phyloP scores from a whole-genome alignment of 75 land plant genomes.

The Pinus albicaulis region DNA sequence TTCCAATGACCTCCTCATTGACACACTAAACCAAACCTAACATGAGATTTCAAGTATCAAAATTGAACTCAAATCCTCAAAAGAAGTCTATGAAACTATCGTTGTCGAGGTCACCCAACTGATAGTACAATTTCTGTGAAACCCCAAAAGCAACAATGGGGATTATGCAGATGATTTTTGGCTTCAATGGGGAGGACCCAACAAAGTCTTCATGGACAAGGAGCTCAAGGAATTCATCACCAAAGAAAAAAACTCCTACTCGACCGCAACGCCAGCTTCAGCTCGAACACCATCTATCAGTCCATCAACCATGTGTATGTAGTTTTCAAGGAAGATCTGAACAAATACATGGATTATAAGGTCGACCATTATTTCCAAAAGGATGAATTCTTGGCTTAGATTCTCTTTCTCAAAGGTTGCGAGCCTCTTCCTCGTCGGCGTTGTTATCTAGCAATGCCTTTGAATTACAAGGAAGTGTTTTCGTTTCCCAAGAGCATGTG shows the following conservation, averaged over 20 bases:
- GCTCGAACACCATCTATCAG: slow-evolving; percentile 67
- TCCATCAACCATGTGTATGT: slow-evolving; percentile 75
- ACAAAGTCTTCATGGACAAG: slow-evolving; percentile 32
- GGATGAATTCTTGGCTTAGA: slow-evolving; percentile 60
- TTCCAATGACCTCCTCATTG: not conserved
- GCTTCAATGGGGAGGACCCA: slow-evolving; percentile 13
- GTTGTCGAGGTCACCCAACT: not conserved
- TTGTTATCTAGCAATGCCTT: slow-evolving; percentile 48
- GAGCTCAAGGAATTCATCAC: slow-evolving; percentile 69
- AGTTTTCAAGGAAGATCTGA: slow-evolving; percentile 42
- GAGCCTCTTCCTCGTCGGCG: slow-evolving; percentile 86
- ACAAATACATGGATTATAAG: slow-evolving; percentile 78
- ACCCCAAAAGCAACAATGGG: not conserved
- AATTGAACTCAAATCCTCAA: not conserved
- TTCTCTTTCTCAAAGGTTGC: slow-evolving; percentile 69
- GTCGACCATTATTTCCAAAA: slow-evolving; percentile 51
- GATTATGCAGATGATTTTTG: too few relatives aligned
- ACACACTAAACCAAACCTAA: not conserved
- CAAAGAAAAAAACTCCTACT: slow-evolving; percentile 48
- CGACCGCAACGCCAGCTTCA: slow-evolving; percentile 68
- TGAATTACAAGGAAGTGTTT: slow-evolving; percentile 1
- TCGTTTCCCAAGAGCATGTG: slow-evolving; percentile 43
- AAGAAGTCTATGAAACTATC: not conserved
- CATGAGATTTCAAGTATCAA: not conserved
- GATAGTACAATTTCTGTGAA: not conserved